Percentiles rank a stretch among this genome's conserved stretches.
Conservation (phyloP, 371 early-diverging fungal genomes). For the Thermomucor indicae-seudaticae region DNA sequence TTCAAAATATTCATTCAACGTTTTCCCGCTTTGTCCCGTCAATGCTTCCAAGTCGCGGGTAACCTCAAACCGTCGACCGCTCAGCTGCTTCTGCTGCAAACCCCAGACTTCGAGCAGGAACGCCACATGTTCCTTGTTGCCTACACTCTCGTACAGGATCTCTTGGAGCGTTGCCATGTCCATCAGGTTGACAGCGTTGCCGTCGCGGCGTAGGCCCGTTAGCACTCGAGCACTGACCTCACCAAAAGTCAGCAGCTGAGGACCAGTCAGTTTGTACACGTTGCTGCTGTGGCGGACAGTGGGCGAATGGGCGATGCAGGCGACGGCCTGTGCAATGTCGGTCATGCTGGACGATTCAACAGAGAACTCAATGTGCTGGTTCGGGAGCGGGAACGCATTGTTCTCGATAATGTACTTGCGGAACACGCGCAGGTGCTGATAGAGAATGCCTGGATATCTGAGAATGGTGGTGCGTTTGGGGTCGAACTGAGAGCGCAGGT, state of each 20-base stretch:
- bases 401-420: slow-evolving; percentile 43
- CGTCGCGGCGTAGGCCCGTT: slow-evolving; percentile 28
- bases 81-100: slow-evolving; percentile 24
- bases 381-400: slow-evolving; percentile 40
- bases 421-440: slow-evolving; percentile 44
- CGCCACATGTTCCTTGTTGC: slow-evolving; percentile 42
- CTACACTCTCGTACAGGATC: slow-evolving; percentile 32
- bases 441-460: slow-evolving; percentile 46
- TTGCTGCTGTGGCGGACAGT: slow-evolving; percentile 32
- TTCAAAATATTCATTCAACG: slow-evolving; percentile 40
- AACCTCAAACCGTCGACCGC: slow-evolving; percentile 39
- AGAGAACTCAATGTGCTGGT: slow-evolving; percentile 34
- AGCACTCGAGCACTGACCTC: slow-evolving; percentile 39
- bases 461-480: slow-evolving; percentile 32
- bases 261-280: slow-evolving; percentile 40
- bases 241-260: slow-evolving; percentile 37
- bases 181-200: slow-evolving; percentile 26
- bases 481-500: slow-evolving; percentile 32
- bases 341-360: slow-evolving; percentile 42
- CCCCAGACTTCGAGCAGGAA: slow-evolving; percentile 51
- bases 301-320: slow-evolving; percentile 40
- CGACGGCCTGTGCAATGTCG: slow-evolving; percentile 44
- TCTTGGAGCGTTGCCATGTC: slow-evolving; percentile 23
- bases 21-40: slow-evolving; percentile 52
- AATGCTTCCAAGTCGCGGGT: slow-evolving; percentile 46